Evolutionary conservation across 208 protist species (phyloP).

Genomic region (Jaenimonas drosophilae): DNA sequence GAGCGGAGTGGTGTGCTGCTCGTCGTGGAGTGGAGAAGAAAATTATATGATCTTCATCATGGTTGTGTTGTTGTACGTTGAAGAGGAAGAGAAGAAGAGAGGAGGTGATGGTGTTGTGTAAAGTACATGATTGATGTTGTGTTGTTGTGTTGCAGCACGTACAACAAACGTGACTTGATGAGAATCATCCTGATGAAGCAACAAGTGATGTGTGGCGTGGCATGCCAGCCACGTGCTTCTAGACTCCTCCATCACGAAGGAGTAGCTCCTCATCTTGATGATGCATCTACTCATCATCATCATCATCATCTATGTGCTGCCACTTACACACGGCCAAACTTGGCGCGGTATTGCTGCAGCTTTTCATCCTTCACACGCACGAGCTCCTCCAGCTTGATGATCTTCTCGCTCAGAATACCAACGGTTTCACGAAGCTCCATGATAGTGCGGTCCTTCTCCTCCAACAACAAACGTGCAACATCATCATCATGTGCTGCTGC

Average conservation of each 20-base stretch:
- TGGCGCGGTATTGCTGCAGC: slow-evolving; percentile 67
- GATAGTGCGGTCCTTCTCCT: slow-evolving; percentile 89
- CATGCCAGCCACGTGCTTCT: too few relatives aligned
- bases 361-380: slow-evolving; percentile 94
- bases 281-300: not conserved
- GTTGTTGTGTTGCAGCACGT: too few relatives aligned
- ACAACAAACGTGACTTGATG: too few relatives aligned
- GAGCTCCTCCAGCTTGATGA: slow-evolving; percentile 94
- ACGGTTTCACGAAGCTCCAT: slow-evolving; percentile 86
- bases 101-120: not conserved
- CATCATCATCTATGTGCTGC: slow-evolving; percentile 7
- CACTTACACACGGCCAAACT: slow-evolving; percentile 34
- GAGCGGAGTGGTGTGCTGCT: too few relatives aligned
- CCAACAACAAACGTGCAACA: slow-evolving; percentile 37
- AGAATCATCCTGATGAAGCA: too few relatives aligned
- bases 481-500: slow-evolving; percentile 6
- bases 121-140: not conserved
- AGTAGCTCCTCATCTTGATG: too few relatives aligned
- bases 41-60: slow-evolving; percentile 1
- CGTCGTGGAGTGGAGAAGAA: too few relatives aligned
- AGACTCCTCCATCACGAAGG: too few relatives aligned
- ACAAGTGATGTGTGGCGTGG: too few relatives aligned
- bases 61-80: slow-evolving; percentile 3
- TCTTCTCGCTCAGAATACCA: slow-evolving; percentile 85
- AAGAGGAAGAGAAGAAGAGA: slow-evolving; percentile 5